Percentiles rank a stretch among this genome's conserved stretches.
Evolutionary conservation across 2,329 filamentous ascomycete species (phyloP).

Genomic region (Magnaporthiopsis rhizophila): DNA sequence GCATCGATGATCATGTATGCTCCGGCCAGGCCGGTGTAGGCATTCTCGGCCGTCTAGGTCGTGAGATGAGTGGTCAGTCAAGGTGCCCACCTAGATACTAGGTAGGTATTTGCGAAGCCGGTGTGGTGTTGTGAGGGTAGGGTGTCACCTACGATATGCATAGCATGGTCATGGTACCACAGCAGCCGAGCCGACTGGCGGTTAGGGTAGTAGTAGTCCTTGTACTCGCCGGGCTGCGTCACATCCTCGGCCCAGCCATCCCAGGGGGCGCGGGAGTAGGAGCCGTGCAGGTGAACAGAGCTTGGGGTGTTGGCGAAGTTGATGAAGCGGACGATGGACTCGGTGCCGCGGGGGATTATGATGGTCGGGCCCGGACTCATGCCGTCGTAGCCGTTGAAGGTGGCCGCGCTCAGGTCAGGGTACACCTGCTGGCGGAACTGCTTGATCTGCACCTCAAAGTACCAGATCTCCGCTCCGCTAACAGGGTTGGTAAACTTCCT

Average conservation of each 20-base stretch:
- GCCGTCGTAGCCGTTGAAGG: conserved; percentile 43
- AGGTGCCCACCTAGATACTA: neutral
- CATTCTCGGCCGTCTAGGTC: conserved; percentile 40
- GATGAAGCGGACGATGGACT: conserved; percentile 45
- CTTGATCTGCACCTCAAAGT: conserved; percentile 27
- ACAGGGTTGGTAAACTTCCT: conserved; percentile 27
- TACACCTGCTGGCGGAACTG: conserved; percentile 27
- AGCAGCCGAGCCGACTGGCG: conserved; percentile 41
- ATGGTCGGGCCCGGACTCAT: conserved; percentile 46
- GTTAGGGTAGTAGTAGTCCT: conserved; percentile 58
- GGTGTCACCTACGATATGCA: conserved; percentile 21
- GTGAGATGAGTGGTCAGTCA: conserved; percentile 14
- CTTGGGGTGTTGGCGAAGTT: conserved; percentile 37
- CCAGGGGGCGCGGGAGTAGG: conserved; percentile 37
- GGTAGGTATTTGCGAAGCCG: no score
- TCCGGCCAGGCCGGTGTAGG: conserved; percentile 48
- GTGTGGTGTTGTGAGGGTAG: neutral
- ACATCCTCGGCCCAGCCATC: conserved; percentile 43
- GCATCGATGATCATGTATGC: conserved; percentile 46
- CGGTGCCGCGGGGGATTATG: conserved; percentile 36
- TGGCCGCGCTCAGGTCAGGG: conserved; percentile 23
- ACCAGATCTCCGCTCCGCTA: conserved; percentile 26
- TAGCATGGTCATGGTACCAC: conserved; percentile 48
- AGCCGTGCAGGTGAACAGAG: conserved; percentile 48
- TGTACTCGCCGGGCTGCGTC: conserved; percentile 43